Evolutionary conservation across 2,329 filamentous ascomycete genomes (phyloP).

Genomic region (Diplodia corticola): DNA sequence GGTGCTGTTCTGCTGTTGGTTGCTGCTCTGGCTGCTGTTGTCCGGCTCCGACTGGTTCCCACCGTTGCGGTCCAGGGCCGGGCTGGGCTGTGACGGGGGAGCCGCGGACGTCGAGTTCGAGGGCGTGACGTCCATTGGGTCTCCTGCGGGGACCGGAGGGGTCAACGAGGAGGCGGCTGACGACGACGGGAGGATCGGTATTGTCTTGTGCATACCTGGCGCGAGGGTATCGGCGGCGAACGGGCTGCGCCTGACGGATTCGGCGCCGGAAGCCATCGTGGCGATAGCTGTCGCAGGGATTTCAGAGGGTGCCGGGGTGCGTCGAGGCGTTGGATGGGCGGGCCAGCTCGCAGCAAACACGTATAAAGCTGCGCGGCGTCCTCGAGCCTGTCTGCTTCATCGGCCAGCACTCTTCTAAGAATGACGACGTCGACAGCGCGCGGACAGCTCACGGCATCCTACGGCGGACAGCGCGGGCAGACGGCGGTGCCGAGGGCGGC

Average conservation of each 20-base stretch:
- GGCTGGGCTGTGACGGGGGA: constrained; percentile 48
- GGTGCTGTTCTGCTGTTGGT: constrained; percentile 34
- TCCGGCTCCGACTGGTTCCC: constrained; percentile 30
- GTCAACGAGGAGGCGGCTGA: constrained; percentile 40
- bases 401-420: constrained; percentile 20
- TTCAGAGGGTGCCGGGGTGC: neutral
- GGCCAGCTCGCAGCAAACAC: constrained; percentile 5
- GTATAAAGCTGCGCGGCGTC: constrained; percentile 5
- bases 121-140: constrained; percentile 59
- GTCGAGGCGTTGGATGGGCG: neutral
- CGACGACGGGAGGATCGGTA: constrained; percentile 54
- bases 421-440: constrained; percentile 2
- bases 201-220: constrained; percentile 50
- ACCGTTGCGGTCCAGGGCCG: constrained; percentile 49
- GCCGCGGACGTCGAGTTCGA: constrained; percentile 49
- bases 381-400: constrained; percentile 13
- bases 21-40: constrained; percentile 17
- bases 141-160: constrained; percentile 45
- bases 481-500: neutral
- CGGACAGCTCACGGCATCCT: constrained; percentile 21
- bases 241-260: constrained; percentile 47
- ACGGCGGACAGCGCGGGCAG: neutral
- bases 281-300: constrained; percentile 20
- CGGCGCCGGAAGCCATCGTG: constrained; percentile 47
- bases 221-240: constrained; percentile 47